phyloP scores from a whole-genome alignment of 108 stramenopile species.

The Pseudonitzschia multistriata region DNA sequence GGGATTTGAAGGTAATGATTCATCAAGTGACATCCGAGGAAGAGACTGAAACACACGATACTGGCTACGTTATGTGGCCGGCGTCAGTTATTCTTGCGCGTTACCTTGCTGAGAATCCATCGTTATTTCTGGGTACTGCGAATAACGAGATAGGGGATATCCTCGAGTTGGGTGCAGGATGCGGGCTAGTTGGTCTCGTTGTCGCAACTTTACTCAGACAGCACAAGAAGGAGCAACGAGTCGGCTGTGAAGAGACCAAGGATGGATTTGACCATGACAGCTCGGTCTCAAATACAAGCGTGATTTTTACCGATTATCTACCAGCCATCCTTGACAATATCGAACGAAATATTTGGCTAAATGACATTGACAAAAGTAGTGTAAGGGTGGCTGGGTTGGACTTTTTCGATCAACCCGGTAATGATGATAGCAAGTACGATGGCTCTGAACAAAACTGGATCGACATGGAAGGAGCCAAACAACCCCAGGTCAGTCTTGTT shows the following conservation, averaged over 20 bases:
- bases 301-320: constrained; percentile 16
- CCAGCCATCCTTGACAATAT: constrained; percentile 6
- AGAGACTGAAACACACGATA: constrained; percentile 13
- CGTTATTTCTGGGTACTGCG: not conserved
- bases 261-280: constrained; percentile 10
- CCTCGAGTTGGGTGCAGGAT: constrained; percentile 16
- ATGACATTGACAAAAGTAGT: not conserved
- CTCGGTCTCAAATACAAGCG: constrained; percentile 5
- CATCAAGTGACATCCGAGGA: constrained; percentile 13
- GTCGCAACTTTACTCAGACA: constrained; percentile 6
- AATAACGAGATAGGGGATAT: not conserved
- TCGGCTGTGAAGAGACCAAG: constrained; percentile 1
- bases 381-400: constrained; percentile 13
- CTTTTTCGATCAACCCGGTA: constrained; percentile 17
- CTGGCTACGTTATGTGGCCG: constrained; percentile 17
- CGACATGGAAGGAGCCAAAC: constrained; percentile 13
- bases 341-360: constrained; percentile 12
- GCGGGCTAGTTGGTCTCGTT: constrained; percentile 13
- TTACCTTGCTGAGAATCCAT: constrained; percentile 2
- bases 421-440: constrained; percentile 17
- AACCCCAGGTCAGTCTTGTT: constrained; percentile 12
- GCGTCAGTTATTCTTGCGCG: constrained; percentile 6
- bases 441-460: constrained; percentile 14
- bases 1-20: constrained; percentile 12
- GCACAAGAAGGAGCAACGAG: not conserved